Percentiles rank a stretch among this genome's conserved stretches.
Evolutionary conservation across 78 protist genomes (phyloP).

Genomic region (Chrysochromulina parva): DNA sequence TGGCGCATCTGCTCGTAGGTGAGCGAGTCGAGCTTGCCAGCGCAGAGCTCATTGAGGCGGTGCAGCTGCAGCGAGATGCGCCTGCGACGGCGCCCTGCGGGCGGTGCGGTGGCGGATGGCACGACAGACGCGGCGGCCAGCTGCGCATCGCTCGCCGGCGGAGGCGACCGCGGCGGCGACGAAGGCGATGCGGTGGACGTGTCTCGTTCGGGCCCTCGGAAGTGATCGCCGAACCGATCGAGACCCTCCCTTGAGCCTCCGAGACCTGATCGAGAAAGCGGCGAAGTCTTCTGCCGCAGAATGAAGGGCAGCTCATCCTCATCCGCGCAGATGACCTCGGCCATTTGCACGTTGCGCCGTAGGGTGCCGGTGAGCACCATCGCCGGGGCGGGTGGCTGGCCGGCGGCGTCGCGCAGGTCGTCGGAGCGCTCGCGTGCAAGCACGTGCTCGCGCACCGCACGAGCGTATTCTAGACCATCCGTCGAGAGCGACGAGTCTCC

Average conservation of each 20-base stretch:
- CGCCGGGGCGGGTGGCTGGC: not conserved
- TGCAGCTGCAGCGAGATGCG: not conserved
- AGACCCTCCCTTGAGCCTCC: no score
- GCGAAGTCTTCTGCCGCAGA: no score
- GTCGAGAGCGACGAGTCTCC: not conserved
- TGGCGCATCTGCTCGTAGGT: not conserved
- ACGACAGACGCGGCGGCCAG: no score
- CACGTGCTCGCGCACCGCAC: not conserved
- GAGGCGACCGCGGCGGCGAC: no score
- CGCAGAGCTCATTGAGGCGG: conserved; percentile 16
- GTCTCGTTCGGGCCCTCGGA: no score
- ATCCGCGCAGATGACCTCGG: not conserved
- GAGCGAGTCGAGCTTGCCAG: not conserved
- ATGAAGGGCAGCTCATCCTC: no score
- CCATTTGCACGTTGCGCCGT: not conserved
- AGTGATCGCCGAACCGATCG: no score
- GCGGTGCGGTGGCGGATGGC: no score
- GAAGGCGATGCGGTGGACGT: no score
- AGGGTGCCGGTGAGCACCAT: not conserved
- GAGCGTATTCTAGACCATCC: not conserved
- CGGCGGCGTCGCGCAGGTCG: not conserved
- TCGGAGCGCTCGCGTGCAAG: not conserved
- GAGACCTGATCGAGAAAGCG: no score
- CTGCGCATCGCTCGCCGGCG: no score
- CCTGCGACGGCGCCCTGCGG: not conserved